Evolutionary conservation across 306 rosid genomes (phyloP), one percentile per base, ranked within the genome.

Genomic region (Glycine latifolia): DNA sequence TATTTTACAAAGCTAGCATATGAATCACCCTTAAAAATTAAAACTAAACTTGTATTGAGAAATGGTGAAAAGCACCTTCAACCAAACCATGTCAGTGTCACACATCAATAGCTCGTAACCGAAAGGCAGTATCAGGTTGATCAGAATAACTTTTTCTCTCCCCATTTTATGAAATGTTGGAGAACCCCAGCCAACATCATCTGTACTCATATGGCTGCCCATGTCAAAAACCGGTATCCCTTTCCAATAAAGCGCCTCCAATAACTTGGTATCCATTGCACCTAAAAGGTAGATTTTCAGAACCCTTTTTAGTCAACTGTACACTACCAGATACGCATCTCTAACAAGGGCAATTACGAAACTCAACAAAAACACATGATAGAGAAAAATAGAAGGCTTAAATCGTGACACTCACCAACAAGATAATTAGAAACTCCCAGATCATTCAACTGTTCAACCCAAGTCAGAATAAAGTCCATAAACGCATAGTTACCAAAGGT

Each of bases 21-120:
- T 43, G 13, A 71, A 52, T 50, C 62, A 50, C 20, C 46, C 15
- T 70, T 49, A 26, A 60, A 58, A 10, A 41, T 60, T 10, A 65
- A 33, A 67, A 72, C 26, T 33, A 43, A 77, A 79, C 31, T 43
- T 75, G 58, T 55, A 54, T 41, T 43, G 67, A 88, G 65, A 77
- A 26, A 76, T 43, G 71, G 44, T 67, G 74, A 54, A 77, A 65
- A 5, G 82, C 76, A 95, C 99, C 98, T 95, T 95, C 81, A 95
- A 84, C 99, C 99, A 95, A 67, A 95, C 98, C 99, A 95, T 95
- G 91, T 95, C 99, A 8, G 98, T 95, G 80, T 95, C 99, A 87
- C 99, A 95, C 99, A 95, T 93, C 89, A 95, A 87, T 71, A 95
- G 75, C 90, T 95, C 98, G 10, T 58, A 90, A 71, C 96, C 99